Evolutionary conservation across 805 yeast species (phyloP).

Genomic region (Candida tibetensis): DNA sequence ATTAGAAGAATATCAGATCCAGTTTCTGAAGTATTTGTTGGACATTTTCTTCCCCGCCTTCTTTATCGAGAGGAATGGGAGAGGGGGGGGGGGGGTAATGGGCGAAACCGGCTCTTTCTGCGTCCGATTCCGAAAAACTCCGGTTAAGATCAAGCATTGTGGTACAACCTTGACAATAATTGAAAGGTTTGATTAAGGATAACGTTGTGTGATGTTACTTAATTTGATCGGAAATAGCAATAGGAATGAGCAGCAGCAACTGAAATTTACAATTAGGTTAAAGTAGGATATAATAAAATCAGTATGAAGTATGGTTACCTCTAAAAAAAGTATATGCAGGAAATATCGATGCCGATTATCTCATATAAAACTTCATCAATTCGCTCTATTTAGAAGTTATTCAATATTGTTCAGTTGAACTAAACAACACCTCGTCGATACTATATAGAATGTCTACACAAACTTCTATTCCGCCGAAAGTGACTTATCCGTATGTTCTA

Average conservation of each 20-base stretch:
- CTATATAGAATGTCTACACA: not conserved
- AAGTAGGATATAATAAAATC: not conserved
- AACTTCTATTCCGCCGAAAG: conserved; percentile 7
- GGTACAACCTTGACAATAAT: not conserved
- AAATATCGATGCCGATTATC: not conserved
- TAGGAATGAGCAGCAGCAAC: no score
- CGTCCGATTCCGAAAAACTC: not conserved
- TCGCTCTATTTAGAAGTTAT: not conserved
- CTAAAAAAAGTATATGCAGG: not conserved
- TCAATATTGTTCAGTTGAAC: not conserved
- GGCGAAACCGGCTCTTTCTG: not conserved
- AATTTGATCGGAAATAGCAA: no score
- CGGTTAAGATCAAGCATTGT: not conserved
- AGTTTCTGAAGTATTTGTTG: no score
- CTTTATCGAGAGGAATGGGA: not conserved
- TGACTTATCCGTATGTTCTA: conserved; percentile 13
- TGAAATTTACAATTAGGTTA: not conserved
- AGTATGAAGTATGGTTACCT: no score
- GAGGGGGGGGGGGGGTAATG: not conserved
- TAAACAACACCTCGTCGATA: not conserved
- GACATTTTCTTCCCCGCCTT: not conserved
- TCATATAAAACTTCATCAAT: not conserved
- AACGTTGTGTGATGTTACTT: no score
- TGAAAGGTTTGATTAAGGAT: not conserved
- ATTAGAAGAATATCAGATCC: no score